Evolutionary conservation across 805 yeast genomes (phyloP).

Genomic region (Isabelozyma rhagii): DNA sequence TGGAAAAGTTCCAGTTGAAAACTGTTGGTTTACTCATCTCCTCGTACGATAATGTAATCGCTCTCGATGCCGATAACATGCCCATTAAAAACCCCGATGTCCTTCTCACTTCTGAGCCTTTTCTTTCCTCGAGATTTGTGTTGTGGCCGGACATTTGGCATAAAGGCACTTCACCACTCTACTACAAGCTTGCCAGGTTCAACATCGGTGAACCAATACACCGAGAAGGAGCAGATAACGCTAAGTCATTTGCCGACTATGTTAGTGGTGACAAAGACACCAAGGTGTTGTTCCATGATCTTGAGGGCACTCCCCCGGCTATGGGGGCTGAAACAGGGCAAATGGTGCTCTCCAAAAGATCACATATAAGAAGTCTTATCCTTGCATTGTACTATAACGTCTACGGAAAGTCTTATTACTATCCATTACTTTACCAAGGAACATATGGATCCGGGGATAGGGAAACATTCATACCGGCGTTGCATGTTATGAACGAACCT

Average conservation of each 20-base stretch:
- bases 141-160: constrained; percentile 39
- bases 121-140: constrained; percentile 20
- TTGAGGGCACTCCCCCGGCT: constrained; percentile 26
- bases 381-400: constrained; percentile 34
- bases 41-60: constrained; percentile 29
- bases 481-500: constrained; percentile 32
- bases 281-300: constrained; percentile 27
- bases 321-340: constrained; percentile 34
- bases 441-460: constrained; percentile 32
- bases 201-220: constrained; percentile 25
- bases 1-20: constrained; percentile 25
- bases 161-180: constrained; percentile 28
- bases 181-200: constrained; percentile 29
- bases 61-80: constrained; percentile 32
- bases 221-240: constrained; percentile 27
- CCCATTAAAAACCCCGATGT: constrained; percentile 28
- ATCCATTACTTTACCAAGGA: constrained; percentile 33
- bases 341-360: constrained; percentile 30
- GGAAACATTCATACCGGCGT: constrained; percentile 37
- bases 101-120: constrained; percentile 21
- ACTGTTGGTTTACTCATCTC: constrained; percentile 29
- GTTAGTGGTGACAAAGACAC: constrained; percentile 10
- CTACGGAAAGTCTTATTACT: constrained; percentile 25
- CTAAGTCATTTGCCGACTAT: constrained; percentile 18
- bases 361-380: constrained; percentile 27